Base-by-base conservation (phyloP, 129 eudicot species). In the Flaveria ramosissima region DNA sequence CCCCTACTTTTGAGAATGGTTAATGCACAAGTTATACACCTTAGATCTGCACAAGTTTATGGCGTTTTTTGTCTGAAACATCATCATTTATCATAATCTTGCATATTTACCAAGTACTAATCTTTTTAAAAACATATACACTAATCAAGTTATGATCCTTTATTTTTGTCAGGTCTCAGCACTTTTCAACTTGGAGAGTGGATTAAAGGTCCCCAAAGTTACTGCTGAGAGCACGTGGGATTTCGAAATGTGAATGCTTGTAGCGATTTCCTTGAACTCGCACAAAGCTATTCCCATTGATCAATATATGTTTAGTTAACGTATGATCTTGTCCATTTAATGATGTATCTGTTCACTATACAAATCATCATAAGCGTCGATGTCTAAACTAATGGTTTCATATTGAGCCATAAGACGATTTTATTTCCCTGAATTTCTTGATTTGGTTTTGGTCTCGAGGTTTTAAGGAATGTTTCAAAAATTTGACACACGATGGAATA, bases 191-290 rank as follows among this genome's bases (percentile, higher is more conserved):
- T 67, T 90, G 83, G 87, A 82, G 12, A 92, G 85, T 70, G 92
- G 92, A 61, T 3, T 71, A 26, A 88, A 88, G 61, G 75, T 75
- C 75, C 92, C 98, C 12, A 82, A 84, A 74, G 61, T 93, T 74
- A 78, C 81, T 15, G 98, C 95, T 4, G 98, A 93, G 81, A 90
- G 88, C 72, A 71, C 88, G 23, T 93, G 96, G 98, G 92, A 93
- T 67, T 74, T 90, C 45, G 96, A 93, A 78, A 78, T 90, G 88
- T 93, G 84, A 90, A 74, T 68, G n/a, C 39, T 23, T 62, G 76
- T 74, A 50, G 36, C 70, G 15, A 43, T n/a, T 50, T 36, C 72
- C 43, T 20, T 51, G 24, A 47, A 72, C 51, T 47, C 23, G 65
- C 59, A 56, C 24, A 30, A 68, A 77, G 65, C 41, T 36, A 47